phyloP scores from a whole-genome alignment of 345 rosid genomes.

The Lenwebbia sp. region DNA sequence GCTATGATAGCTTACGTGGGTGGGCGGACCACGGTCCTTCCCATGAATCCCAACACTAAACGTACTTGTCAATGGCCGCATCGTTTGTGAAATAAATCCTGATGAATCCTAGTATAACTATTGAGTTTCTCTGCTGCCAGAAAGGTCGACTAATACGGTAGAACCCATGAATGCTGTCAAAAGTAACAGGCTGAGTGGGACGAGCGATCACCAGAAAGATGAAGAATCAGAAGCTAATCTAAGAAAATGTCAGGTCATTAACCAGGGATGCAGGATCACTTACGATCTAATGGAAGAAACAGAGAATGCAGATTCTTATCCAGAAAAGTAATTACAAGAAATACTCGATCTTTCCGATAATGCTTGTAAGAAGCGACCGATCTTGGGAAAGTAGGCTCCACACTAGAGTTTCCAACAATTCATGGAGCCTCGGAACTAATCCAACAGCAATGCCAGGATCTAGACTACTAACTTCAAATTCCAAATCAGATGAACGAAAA shows the following conservation, averaged over 20 bases:
- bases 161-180: neutral
- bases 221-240: neutral
- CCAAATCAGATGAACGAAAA: neutral
- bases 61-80: neutral
- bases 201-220: neutral
- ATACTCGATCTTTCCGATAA: neutral
- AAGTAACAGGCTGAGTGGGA: neutral
- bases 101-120: neutral
- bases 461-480: neutral
- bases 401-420: neutral
- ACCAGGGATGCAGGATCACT: neutral
- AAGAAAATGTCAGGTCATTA: neutral
- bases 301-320: neutral
- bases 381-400: neutral
- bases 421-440: neutral
- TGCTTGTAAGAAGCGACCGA: neutral
- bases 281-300: neutral
- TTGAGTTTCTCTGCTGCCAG: neutral
- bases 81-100: neutral
- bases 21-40: no score
- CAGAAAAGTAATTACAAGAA: neutral
- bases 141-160: neutral
- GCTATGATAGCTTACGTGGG: no score
- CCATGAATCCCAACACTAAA: no score
- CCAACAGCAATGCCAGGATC: neutral